phyloP scores from a whole-genome alignment of 345 rosid species.

The Hibiscus mutabilis region DNA sequence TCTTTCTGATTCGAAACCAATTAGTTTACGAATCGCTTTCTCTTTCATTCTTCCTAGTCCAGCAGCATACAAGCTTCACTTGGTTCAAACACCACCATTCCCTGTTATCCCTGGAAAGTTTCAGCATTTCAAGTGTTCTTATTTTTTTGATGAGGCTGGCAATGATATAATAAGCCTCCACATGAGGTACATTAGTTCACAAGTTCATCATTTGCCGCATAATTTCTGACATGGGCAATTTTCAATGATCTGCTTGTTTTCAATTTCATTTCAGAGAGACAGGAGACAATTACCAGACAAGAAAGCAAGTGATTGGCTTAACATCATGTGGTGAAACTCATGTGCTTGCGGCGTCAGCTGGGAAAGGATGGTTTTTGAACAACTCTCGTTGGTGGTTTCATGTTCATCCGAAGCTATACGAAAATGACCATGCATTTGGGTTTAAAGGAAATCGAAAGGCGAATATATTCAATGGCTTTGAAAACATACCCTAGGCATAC shows the following conservation, averaged over 20 bases:
- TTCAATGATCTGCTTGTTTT: neutral
- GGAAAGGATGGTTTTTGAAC: neutral
- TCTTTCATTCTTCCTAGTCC: conserved; percentile 26
- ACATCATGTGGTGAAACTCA: neutral
- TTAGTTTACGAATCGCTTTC: conserved; percentile 18
- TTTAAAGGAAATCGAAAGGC: neutral
- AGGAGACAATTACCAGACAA: neutral
- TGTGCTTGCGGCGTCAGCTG: neutral
- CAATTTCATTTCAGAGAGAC: neutral
- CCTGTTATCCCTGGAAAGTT: neutral
- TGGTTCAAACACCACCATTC: neutral
- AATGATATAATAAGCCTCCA: conserved; percentile 15
- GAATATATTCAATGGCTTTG: neutral
- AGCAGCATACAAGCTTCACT: conserved; percentile 17
- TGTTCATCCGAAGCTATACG: neutral
- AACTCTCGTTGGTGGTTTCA: neutral
- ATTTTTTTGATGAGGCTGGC: conserved; percentile 13
- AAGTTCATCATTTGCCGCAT: neutral
- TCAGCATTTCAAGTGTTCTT: neutral
- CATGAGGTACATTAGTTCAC: conserved; percentile 15
- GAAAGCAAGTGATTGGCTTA: neutral
- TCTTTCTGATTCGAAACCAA: conserved; percentile 1
- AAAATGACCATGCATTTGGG: neutral
- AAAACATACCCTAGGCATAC: neutral
- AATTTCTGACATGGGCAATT: neutral